Evolutionary conservation across 768 basidiomycete species (phyloP).

Genomic region (Leccinum uliginosum): DNA sequence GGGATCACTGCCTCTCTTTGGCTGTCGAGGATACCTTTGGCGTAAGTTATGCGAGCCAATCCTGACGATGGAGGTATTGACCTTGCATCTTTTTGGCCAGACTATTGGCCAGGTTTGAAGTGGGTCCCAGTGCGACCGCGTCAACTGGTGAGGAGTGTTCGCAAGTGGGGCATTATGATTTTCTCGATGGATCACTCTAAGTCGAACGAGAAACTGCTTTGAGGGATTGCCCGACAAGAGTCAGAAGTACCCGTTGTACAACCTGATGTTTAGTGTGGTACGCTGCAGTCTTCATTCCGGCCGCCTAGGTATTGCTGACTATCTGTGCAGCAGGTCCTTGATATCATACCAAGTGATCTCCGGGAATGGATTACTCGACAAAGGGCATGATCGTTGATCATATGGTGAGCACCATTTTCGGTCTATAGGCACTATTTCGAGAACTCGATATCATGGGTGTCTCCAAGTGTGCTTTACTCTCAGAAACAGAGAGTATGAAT

Average conservation of each 20-base stretch:
- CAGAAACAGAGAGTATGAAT: background rate
- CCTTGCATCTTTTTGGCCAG: too few relatives aligned
- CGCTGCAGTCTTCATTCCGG: background rate
- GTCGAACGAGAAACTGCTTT: conserved; percentile 38
- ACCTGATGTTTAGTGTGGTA: conserved; percentile 35
- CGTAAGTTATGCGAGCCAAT: too few relatives aligned
- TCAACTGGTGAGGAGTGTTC: too few relatives aligned
- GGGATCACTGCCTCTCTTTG: conserved; percentile 32
- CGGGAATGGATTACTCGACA: conserved; percentile 4
- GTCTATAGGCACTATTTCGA: background rate
- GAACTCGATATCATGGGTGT: background rate
- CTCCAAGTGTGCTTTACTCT: conserved; percentile 23
- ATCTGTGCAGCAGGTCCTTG: background rate
- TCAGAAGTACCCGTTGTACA: too few relatives aligned
- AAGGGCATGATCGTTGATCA: background rate
- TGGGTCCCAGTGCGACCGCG: too few relatives aligned
- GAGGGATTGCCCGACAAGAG: conserved; percentile 35
- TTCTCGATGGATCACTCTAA: too few relatives aligned
- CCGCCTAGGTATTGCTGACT: background rate
- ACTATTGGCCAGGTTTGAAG: conserved; percentile 24
- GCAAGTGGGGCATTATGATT: too few relatives aligned
- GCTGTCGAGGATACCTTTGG: conserved; percentile 25
- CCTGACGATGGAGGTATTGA: too few relatives aligned
- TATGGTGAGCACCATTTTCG: background rate
- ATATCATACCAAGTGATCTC: background rate